Percentiles rank a stretch among this genome's conserved stretches.
Conservation (phyloP, 176 grass and related monocot species). For the Eremochloa ophiuroides region DNA sequence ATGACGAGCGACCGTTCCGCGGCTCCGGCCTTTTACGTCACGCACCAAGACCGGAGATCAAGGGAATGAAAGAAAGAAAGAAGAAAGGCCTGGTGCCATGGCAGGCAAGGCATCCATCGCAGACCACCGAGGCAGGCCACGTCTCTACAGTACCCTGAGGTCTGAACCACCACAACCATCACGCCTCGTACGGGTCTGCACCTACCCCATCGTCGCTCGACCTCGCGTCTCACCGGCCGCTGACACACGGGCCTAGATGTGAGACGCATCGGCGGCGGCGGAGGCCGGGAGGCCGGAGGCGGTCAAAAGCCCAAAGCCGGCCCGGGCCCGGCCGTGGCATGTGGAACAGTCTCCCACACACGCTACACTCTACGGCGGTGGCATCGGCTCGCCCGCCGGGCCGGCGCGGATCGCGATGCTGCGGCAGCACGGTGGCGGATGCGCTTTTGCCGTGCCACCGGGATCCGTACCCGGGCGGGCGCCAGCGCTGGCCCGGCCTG, state of each 20-base stretch:
- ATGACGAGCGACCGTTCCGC: constrained; percentile 24
- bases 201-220: neutral
- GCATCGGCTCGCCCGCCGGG: neutral
- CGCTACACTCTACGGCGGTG: neutral
- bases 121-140: neutral
- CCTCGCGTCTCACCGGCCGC: neutral
- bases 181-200: neutral
- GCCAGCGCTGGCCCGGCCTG: neutral
- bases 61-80: neutral
- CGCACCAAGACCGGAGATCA: constrained; percentile 14
- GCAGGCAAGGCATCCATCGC: too few species aligned
- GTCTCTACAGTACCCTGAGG: neutral
- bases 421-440: neutral
- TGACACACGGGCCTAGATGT: neutral
- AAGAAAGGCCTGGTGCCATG: neutral
- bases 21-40: neutral
- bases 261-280: neutral
- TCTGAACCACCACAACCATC: neutral
- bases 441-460: constrained; percentile 29
- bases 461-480: constrained; percentile 6
- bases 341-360: constrained; percentile 41
- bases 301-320: too few species aligned
- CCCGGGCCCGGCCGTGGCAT: too few species aligned
- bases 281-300: neutral
- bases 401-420: constrained; percentile 35